Conservation (phyloP, 2,329 filamentous ascomycete genomes). For the Hymenotorrendiella dingleyae region DNA sequence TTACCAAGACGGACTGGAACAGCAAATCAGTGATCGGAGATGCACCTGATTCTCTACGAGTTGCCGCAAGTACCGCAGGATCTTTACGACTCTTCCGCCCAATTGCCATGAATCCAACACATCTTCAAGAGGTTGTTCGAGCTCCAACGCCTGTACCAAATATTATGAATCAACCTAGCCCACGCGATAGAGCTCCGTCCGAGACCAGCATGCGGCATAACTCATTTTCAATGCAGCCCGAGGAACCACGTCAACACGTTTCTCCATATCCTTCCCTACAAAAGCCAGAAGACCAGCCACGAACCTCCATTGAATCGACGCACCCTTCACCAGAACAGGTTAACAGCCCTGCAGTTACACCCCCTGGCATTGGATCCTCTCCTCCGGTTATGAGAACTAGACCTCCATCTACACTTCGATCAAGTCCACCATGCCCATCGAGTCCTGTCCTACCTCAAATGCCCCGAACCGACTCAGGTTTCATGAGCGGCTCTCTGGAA, state of each 20-base stretch:
- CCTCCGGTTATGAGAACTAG: constrained; percentile 69
- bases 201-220: constrained; percentile 54
- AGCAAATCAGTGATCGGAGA: constrained; percentile 66
- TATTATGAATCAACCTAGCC: constrained; percentile 33
- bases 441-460: constrained; percentile 56
- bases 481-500: constrained; percentile 68
- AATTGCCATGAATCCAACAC: constrained; percentile 47
- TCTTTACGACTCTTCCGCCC: constrained; percentile 83
- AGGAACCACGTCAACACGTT: constrained; percentile 28
- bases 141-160: constrained; percentile 69
- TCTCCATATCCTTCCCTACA: constrained; percentile 36
- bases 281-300: constrained; percentile 29
- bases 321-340: constrained; percentile 43
- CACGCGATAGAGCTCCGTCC: constrained; percentile 19
- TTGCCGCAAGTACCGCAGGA: constrained; percentile 85
- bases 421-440: constrained; percentile 70
- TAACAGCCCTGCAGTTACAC: constrained; percentile 56
- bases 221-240: constrained; percentile 47
- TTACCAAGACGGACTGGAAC: constrained; percentile 66
- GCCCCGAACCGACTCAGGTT: constrained; percentile 64
- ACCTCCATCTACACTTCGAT: constrained; percentile 60
- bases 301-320: constrained; percentile 37
- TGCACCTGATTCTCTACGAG: constrained; percentile 72
- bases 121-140: constrained; percentile 67
- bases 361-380: constrained; percentile 81